Percentiles rank a stretch among this genome's conserved stretches.
Conservation (phyloP, 352 stramenopile genomes). For the Phytopythium kandeliae region DNA sequence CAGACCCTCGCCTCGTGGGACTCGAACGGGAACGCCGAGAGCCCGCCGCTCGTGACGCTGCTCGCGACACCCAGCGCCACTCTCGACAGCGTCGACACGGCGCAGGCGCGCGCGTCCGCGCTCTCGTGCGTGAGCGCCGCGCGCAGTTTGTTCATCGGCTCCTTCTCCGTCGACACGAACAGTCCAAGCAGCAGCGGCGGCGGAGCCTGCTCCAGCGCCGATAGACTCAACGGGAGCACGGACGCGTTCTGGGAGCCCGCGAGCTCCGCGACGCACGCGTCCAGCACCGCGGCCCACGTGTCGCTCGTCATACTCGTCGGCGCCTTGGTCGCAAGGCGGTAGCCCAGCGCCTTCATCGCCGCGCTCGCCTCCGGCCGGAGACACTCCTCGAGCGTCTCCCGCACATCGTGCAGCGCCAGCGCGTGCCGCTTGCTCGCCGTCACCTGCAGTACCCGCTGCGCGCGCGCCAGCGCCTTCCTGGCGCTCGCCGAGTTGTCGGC, state of each 20-base stretch:
- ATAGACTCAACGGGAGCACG: constrained; percentile 41
- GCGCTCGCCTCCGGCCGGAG: constrained; percentile 54
- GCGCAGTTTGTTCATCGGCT: constrained; percentile 77
- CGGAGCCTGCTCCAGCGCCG: constrained; percentile 52
- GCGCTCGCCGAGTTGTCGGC: constrained; percentile 35
- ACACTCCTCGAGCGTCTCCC: constrained; percentile 61
- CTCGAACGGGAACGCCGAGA: constrained; percentile 76
- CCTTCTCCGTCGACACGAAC: constrained; percentile 52
- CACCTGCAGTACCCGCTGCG: constrained; percentile 56
- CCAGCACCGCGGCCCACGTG: constrained; percentile 59
- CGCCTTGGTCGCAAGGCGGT: constrained; percentile 48
- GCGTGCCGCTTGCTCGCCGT: constrained; percentile 43
- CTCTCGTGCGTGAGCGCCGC: constrained; percentile 62
- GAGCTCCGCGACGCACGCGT: constrained; percentile 58
- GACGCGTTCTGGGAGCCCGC: constrained; percentile 55
- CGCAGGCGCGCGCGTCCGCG: constrained; percentile 45
- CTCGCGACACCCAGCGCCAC: constrained; percentile 46
- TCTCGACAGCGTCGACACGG: constrained; percentile 52
- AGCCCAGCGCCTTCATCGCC: constrained; percentile 62
- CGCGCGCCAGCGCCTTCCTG: constrained; percentile 49
- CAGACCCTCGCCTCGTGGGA: constrained; percentile 77
- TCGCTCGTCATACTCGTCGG: constrained; percentile 54
- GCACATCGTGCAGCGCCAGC: constrained; percentile 54
- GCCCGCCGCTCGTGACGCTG: constrained; percentile 41
- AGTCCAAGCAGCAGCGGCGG: constrained; percentile 57